Percentiles rank a stretch among this genome's conserved stretches.
Evolutionary conservation across 441 rosid species (phyloP).

Genomic region (Mallotus japonicus): DNA sequence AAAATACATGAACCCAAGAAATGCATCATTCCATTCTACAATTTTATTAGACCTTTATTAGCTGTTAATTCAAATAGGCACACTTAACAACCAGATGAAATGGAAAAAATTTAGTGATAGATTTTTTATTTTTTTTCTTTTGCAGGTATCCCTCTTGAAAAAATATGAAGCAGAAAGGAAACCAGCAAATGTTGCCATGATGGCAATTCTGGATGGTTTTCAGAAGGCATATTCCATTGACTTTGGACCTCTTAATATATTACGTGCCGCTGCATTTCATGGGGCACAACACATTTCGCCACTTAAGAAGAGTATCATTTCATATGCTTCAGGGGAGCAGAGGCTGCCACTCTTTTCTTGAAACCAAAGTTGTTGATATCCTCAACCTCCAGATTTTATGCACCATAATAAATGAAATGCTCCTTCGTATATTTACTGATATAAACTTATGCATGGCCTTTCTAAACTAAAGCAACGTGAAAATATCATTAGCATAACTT

Average conservation of each 20-base stretch:
- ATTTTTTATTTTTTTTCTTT: background rate
- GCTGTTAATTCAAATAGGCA: background rate
- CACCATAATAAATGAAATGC: background rate
- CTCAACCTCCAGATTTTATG: background rate
- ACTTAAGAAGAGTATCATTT: slow-evolving; percentile 71
- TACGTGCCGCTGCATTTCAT: slow-evolving; percentile 84
- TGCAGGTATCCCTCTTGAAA: slow-evolving; percentile 58
- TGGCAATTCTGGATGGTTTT: slow-evolving; percentile 85
- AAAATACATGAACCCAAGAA: background rate
- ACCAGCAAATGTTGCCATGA: slow-evolving; percentile 76
- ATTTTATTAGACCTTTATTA: background rate
- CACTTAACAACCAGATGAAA: too few relatives aligned
- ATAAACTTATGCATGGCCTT: background rate
- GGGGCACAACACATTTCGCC: slow-evolving; percentile 81
- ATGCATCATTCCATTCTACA: background rate
- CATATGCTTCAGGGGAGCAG: slow-evolving; percentile 79
- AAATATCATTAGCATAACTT: too few relatives aligned
- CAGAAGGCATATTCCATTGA: slow-evolving; percentile 85
- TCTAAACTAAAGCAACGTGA: too few relatives aligned
- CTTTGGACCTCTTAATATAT: slow-evolving; percentile 73
- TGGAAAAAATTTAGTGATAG: background rate
- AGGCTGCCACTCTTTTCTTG: slow-evolving; percentile 51
- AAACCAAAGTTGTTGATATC: background rate
- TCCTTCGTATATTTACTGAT: background rate
- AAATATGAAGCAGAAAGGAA: slow-evolving; percentile 86